Base-by-base conservation (phyloP, 2,329 filamentous ascomycete genomes). In the Colletotrichum siamense region DNA sequence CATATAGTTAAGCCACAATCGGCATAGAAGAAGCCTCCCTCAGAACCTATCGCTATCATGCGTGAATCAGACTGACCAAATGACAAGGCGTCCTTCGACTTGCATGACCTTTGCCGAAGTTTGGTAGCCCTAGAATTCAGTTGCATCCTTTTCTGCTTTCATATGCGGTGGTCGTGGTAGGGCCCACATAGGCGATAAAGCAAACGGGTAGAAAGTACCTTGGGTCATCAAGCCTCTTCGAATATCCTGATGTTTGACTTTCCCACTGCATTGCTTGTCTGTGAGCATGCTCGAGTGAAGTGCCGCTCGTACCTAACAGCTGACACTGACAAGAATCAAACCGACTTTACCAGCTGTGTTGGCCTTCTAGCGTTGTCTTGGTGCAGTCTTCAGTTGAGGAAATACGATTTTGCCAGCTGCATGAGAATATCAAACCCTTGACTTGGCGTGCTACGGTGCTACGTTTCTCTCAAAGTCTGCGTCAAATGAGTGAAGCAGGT, bases 221-320 rank as follows among this genome's bases (percentile, higher is more conserved):
- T 44, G 16, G 8, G 5, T 1, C 3, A 0, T 44, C 5, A 44
- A 44, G 16, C 1, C 39, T 44, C 18, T 44, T 49, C 9, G 4
- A n/a, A 1, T 1, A 49, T 49, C 0, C 39, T 0, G 0, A 44
- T 6, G 3, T 7, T 7, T n/a, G 39, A 44, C 39, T 18, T 12
- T 44, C 5, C 18, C 18, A n/a, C 18, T 12, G 1, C 5, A 1
- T 44, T 44, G 9, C 39, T 44, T 6, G 18, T 44, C 39, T 12
- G 18, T 1, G 4, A n/a, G 5, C 0, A 4, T 10, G 39, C 39
- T 49, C 5, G 0, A 0, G 39, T 1, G 18, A n/a, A 2, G 39
- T n/a, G 3, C 5, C 9, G 18, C 39, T 44, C 0, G 36, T 39
- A 1, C 9, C 2, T 44, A 3, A n/a, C 8, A 6, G 18, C 39